Base-by-base conservation (phyloP, 345 rosid species). In the Ceriops tagal region DNA sequence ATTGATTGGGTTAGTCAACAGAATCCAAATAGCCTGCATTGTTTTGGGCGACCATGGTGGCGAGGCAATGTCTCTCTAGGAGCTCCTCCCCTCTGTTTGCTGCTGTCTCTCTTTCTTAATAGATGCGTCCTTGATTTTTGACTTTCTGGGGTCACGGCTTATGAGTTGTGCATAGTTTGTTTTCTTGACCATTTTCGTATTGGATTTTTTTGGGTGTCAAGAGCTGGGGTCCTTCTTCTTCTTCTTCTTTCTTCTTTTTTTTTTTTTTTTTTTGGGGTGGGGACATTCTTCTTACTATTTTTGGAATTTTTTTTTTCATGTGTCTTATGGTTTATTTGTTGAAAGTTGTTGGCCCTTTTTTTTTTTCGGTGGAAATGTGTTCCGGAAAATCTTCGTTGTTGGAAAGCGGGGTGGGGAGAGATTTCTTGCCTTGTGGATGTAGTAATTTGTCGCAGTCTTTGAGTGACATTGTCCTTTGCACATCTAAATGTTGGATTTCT, bases 51-150 rank as follows among this genome's bases (percentile, higher is more conserved):
- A 92, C 77, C 85, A 95, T 78, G 99, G 99, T 21, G 98, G 98
- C 73, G 89, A 92, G 76, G 96, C 97, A 76, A 83, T 96, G 97
- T 92, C 99, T 4, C 96, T 96, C 21, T 90, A 98, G 98, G 98
- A 92, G 85, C 96, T 98, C 68, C 96, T 92, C 43, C 97, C 96
- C 32, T 79, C 98, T 55, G 99, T 96, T 34, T 77, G 96, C 96
- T 4, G 99, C 37, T 34, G 37, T 34, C 8, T 1, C 37, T 7
- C 37, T 34, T 34, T 34, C 37, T 34, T 34, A 2, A 3, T n/a
- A 7, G 28, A n/a, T 55, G 15, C 13, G 4, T 10, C 55, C 4
- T 1, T 26, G 27, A 31, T 1, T 9, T 13, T 37, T 52, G 28
- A 53, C 9, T 35, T 57, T 62, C 49, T 53, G 43, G 57, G 55